phyloP scores from a whole-genome alignment of 768 basidiomycete species.

The Tephrocybe rancida region DNA sequence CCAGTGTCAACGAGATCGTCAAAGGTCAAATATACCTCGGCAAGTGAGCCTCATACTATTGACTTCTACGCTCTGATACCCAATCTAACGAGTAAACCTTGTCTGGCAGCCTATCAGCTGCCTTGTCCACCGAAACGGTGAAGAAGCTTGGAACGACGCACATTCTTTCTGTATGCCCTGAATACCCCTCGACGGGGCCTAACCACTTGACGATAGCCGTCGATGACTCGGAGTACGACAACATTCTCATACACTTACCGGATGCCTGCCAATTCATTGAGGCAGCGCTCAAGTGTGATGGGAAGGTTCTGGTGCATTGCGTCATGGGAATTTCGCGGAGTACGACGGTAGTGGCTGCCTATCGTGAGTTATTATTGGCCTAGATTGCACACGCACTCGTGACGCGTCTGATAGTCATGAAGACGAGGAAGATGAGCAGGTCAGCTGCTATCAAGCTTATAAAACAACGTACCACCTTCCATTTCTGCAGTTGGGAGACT shows the following conservation, averaged over 20 bases:
- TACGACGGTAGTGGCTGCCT: constrained; percentile 59
- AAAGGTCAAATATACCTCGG: constrained; percentile 42
- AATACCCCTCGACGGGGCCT: constrained; percentile 45
- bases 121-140: constrained; percentile 30
- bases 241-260: constrained; percentile 68
- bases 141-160: constrained; percentile 49
- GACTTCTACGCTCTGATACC: background rate
- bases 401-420: constrained; percentile 27
- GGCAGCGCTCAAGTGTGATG: constrained; percentile 50
- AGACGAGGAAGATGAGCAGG: constrained; percentile 41
- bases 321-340: constrained; percentile 75
- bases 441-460: constrained; percentile 50
- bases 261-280: constrained; percentile 64
- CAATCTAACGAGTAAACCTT: background rate
- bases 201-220: constrained; percentile 43
- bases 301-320: constrained; percentile 71
- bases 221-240: constrained; percentile 48
- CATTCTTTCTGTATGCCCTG: constrained; percentile 57
- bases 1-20: constrained; percentile 37
- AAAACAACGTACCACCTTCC: constrained; percentile 42
- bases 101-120: constrained; percentile 36
- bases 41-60: constrained; percentile 34
- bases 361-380: constrained; percentile 39
- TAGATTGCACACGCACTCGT: constrained; percentile 2
- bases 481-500: constrained; percentile 7